Evolutionary conservation across 176 grass and related monocot species (phyloP).

Genomic region (Eleusine indica): DNA sequence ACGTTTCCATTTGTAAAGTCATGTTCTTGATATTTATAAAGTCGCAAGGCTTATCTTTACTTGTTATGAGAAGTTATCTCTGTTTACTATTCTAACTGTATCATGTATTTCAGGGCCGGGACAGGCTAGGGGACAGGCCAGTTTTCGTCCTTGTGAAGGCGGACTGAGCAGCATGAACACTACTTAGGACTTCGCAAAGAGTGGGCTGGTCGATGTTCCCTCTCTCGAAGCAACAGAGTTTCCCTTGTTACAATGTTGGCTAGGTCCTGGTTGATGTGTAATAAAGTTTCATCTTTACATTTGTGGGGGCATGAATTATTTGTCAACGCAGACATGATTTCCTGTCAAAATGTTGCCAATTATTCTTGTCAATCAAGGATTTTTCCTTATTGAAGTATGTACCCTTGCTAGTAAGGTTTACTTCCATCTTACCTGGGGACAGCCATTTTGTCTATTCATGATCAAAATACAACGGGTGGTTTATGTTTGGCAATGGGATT

Average conservation of each 20-base stretch:
- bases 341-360: conserved; percentile 21
- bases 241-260: conserved; percentile 3
- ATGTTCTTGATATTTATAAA: background rate
- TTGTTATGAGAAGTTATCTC: background rate
- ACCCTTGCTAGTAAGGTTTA: conserved; percentile 15
- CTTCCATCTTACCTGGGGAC: background rate
- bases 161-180: conserved; percentile 30
- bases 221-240: conserved; percentile 34
- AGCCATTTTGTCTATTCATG: background rate
- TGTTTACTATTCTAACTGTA: conserved; percentile 21
- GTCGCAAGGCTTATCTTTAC: conserved; percentile 3
- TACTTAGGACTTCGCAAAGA: conserved; percentile 24
- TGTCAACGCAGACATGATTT: conserved; percentile 30
- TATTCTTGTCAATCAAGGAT: conserved; percentile 37
- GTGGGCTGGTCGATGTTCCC: conserved; percentile 22
- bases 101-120: conserved; percentile 65
- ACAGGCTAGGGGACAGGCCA: conserved; percentile 65
- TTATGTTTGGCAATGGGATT: conserved; percentile 21
- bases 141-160: conserved; percentile 85
- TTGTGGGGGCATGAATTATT: conserved; percentile 31
- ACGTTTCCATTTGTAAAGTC: no score
- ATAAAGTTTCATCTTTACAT: conserved; percentile 46
- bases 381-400: conserved; percentile 29
- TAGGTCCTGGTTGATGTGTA: conserved; percentile 33
- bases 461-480: background rate